These are phyloP conservation scores for Rhinocladiella similis DNA, from an alignment of 2,329 filamentous ascomycete genomes.

Conservation along the genomic window DNA sequence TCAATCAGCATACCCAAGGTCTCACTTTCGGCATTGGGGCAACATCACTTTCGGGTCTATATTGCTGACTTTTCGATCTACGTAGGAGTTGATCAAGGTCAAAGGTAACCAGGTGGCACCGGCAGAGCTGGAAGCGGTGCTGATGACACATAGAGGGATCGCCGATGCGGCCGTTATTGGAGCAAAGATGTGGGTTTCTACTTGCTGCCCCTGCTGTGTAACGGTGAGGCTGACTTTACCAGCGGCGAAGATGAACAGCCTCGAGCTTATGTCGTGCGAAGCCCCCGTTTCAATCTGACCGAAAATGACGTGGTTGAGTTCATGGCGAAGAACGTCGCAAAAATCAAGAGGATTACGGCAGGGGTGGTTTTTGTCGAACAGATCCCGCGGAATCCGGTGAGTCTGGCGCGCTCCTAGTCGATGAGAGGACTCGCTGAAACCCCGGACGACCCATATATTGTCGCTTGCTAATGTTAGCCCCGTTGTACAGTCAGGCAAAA, in stretches of 20 bases:
- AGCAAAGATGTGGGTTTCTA: slow-evolving; percentile 31
- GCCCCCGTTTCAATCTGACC: slow-evolving; percentile 4
- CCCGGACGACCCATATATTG: too few species aligned
- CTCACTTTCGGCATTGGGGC: too few species aligned
- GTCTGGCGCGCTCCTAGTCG: too few species aligned
- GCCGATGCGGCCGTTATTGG: slow-evolving; percentile 48
- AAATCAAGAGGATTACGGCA: neutral
- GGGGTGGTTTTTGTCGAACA: neutral
- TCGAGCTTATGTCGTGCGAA: slow-evolving; percentile 45
- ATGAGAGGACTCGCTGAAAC: too few species aligned
- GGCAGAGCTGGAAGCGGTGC: slow-evolving; percentile 45
- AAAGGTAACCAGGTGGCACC: slow-evolving; percentile 46
- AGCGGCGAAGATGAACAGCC: slow-evolving; percentile 32
- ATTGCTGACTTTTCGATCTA: neutral
- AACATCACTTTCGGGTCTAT: neutral
- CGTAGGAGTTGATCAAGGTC: neutral
- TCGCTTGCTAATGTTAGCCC: neutral
- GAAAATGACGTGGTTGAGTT: slow-evolving; percentile 24
- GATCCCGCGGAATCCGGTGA: slow-evolving; percentile 3
- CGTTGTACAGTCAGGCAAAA: slow-evolving; percentile 2
- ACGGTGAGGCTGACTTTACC: too few species aligned
- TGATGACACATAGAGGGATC: slow-evolving; percentile 45
- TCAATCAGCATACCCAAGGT: too few species aligned
- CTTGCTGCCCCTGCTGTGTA: neutral
- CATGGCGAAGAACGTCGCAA: slow-evolving; percentile 1